Conservation (phyloP, 441 rosid species). For the Pelargonium citronellum region DNA sequence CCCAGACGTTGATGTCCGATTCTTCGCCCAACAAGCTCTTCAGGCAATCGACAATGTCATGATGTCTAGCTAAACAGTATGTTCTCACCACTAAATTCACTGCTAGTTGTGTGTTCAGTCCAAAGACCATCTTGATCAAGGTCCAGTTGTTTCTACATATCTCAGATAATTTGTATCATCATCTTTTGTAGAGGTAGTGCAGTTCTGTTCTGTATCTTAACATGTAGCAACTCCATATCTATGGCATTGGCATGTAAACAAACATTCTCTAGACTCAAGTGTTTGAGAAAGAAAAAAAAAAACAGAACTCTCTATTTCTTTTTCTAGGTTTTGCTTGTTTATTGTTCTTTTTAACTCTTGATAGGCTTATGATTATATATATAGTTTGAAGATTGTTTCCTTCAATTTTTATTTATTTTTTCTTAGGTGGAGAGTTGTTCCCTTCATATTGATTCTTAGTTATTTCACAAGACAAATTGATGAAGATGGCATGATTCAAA, state of each 20-base stretch:
- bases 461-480: too few relatives aligned
- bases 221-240: too few relatives aligned
- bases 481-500: too few relatives aligned
- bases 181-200: background rate
- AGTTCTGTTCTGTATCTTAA: background rate
- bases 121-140: background rate
- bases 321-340: too few relatives aligned
- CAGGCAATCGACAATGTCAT: slow-evolving; percentile 63
- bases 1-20: slow-evolving; percentile 89
- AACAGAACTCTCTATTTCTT: too few relatives aligned
- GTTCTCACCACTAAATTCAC: background rate
- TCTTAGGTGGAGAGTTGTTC: too few relatives aligned
- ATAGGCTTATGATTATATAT: too few relatives aligned
- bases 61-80: slow-evolving; percentile 52
- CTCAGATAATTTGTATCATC: background rate
- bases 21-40: slow-evolving; percentile 70
- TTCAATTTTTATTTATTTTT: too few relatives aligned
- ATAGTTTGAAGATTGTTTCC: too few relatives aligned
- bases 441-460: too few relatives aligned
- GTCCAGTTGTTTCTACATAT: background rate
- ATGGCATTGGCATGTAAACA: background rate
- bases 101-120: background rate
- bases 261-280: background rate
- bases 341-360: too few relatives aligned
- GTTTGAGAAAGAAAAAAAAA: too few relatives aligned